phyloP scores from a whole-genome alignment of 768 basidiomycete genomes.

The Xerocomellus dryophilus region DNA sequence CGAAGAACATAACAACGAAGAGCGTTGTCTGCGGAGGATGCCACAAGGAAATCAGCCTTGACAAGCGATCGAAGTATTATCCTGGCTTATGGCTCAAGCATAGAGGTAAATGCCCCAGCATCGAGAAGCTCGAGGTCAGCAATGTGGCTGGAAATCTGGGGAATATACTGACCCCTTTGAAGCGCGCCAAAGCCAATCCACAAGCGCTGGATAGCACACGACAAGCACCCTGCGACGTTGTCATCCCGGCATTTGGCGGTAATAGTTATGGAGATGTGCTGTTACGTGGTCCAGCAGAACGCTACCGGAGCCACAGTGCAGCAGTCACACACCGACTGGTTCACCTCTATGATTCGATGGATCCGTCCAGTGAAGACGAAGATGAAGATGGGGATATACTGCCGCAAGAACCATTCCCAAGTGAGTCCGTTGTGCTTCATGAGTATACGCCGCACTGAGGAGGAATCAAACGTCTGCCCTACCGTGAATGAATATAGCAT shows the following conservation, averaged over 20 bases:
- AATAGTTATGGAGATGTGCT: not conserved
- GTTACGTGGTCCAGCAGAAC: not conserved
- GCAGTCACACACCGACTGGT: not conserved
- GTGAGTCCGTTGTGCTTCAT: constrained; percentile 18
- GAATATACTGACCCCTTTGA: constrained; percentile 12
- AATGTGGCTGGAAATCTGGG: not conserved
- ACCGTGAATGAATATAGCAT: constrained; percentile 7
- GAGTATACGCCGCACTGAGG: constrained; percentile 1
- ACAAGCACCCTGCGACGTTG: constrained; percentile 1
- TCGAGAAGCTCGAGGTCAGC: constrained; percentile 29
- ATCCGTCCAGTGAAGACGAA: constrained; percentile 14
- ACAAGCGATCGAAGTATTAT: constrained; percentile 35
- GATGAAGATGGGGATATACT: constrained; percentile 15
- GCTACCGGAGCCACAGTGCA: not conserved
- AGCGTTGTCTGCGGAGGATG: constrained; percentile 33
- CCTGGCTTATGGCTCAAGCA: constrained; percentile 37
- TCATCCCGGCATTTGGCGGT: not conserved
- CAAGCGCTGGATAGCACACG: not conserved
- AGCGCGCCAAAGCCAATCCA: constrained; percentile 14
- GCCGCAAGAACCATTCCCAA: constrained; percentile 21
- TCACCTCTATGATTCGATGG: constrained; percentile 1
- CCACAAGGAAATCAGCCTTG: constrained; percentile 31
- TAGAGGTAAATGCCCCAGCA: constrained; percentile 25
- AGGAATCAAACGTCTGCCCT: not conserved
- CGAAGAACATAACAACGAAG: constrained; percentile 20